Base-by-base conservation (phyloP, 768 basidiomycete genomes). In the Trametes villosa region DNA sequence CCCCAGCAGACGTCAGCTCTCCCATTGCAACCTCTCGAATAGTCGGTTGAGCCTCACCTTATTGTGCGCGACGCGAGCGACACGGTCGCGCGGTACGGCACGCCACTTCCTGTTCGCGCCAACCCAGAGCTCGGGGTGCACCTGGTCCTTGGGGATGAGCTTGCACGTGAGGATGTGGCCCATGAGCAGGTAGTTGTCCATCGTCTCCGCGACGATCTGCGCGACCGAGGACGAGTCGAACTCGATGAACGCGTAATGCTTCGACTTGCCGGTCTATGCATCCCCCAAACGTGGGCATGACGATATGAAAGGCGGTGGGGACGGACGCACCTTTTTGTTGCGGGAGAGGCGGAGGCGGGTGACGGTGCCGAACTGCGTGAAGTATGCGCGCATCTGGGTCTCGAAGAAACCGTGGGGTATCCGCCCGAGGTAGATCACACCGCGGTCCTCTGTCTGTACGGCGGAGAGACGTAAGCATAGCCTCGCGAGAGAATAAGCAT, bases 371-470 rank as follows among this genome's bases (percentile, higher is more conserved):
- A 98, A 99, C 72, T 99, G 97, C 27, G 89, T 83, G 71, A 99
- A 97, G 77, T 98, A 98, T 2, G 85, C 87, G 64, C 85, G 86
- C 74, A 98, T 86, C 74, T 98, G 89, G 55, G 92, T 93, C 75
- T 99, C 97, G 75, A 94, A 96, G 77, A 99, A 98, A 22, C 97
- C 97, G 67, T 98, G 95, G 2, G 97, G 97, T 54, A 99, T 83
- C 60, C 95, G 88, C 17, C 95, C 89, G 54, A 99, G 81, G 78
- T 86, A 95, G 22, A 99, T 71, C 0, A 96, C 94, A 26, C 97
- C 97, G 41, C 83, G 84, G 66, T 93, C 86, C 64, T 80, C 82
- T 27, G 79, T 78, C 86, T 87, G 67, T 63, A 36, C 36, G 31
- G 24, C 57, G 17, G 13, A 15, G 31, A n/a, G 5, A 36, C 22